Evolutionary conservation across 176 grass and related monocot genomes (phyloP), one percentile per base, ranked within the genome.

Genomic region (Carex scoparia): DNA sequence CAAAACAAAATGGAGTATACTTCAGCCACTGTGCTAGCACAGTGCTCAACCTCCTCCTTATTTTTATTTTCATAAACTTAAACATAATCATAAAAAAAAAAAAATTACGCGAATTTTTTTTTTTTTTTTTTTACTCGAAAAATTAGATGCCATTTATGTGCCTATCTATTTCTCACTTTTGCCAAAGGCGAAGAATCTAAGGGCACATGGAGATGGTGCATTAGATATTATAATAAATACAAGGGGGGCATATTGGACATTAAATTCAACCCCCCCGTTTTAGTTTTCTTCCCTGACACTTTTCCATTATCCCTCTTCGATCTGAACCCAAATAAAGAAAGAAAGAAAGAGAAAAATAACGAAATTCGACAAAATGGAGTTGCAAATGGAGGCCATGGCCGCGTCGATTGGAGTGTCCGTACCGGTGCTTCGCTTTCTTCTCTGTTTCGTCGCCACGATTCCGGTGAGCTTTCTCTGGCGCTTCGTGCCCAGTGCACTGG

Each of bases 361-460:
- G 81, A 4, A 19, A 76, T 40, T 40, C 38, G 4, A 63, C 53
- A 31, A 31, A 86, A 92, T 95, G 91, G 96, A 79, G 70, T 42
- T 92, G 40, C 90, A 90, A 74, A 94, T 99, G 96, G 91, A 90
- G 69, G 72, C 90, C 33, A 92, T 95, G 85, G 96, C 96, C 69
- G 90, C 88, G 66, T 84, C 91, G 87, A 99, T 99, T 78, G 93
- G 96, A 79, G 91, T 99, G 7, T 99, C 96, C 57, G 90, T 99
- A 74, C 88, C 93, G 42, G 96, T 99, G 60, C 88, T 99, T 48
- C 96, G 96, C 16, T 99, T 99, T 90, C 90, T 99, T 19, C 87
- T 99, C 53, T 99, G 93, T 70, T 99, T 99, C 88, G 96, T 81
- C 86, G 93, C 93, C 61, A 99, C 96, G 35, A 99, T 99, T 82